Evolutionary conservation across 2,329 filamentous ascomycete species (phyloP).

Genomic region (Cladosporium sp.): DNA sequence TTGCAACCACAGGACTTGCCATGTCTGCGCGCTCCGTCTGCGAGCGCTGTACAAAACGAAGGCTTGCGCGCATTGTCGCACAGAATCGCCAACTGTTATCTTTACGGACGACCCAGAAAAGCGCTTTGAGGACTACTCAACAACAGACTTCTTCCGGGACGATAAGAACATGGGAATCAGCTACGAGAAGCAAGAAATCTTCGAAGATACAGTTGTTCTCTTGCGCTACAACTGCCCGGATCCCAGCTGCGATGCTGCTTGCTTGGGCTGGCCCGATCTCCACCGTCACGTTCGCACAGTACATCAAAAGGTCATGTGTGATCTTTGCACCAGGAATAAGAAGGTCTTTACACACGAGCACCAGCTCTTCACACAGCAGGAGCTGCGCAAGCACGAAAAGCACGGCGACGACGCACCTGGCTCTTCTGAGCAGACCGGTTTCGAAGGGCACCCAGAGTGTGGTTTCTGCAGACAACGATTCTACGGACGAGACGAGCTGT

Average conservation of each 20-base stretch:
- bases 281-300: constrained; percentile 75
- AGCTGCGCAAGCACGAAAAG: constrained; percentile 82
- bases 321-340: constrained; percentile 89
- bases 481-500: constrained; percentile 94
- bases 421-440: constrained; percentile 86
- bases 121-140: constrained; percentile 76
- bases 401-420: constrained; percentile 89
- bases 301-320: constrained; percentile 86
- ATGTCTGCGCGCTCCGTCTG: constrained; percentile 89
- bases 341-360: constrained; percentile 99
- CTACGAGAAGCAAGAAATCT: constrained; percentile 84
- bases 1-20: constrained; percentile 94
- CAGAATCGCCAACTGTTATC: constrained; percentile 74
- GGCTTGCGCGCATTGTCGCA: constrained; percentile 92
- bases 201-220: constrained; percentile 82
- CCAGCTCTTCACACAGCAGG: constrained; percentile 77
- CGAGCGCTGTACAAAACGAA: constrained; percentile 94
- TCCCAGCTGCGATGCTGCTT: constrained; percentile 75
- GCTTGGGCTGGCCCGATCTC: constrained; percentile 73
- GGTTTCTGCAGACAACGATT: constrained; percentile 89
- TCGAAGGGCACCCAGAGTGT: constrained; percentile 92
- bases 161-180: constrained; percentile 88
- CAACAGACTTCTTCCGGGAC: constrained; percentile 67
- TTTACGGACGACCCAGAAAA: constrained; percentile 85
- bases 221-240: constrained; percentile 95